phyloP scores from a whole-genome alignment of 495 filamentous ascomycete species.

The Amphirosellinia nigrospora region DNA sequence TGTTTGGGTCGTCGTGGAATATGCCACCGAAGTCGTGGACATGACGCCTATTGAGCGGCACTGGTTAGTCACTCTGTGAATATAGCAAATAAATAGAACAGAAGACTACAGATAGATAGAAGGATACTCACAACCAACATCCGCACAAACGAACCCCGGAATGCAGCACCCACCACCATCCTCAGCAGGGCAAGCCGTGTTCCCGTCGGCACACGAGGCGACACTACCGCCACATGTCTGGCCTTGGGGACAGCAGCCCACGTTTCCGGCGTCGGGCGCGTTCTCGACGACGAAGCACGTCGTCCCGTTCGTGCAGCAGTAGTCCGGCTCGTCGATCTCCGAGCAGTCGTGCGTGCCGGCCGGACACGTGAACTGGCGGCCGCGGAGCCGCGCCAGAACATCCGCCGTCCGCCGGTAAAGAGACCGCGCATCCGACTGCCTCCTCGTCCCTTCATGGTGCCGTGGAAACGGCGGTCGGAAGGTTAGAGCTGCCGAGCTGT shows the following conservation, averaged over 20 bases:
- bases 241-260: constrained; percentile 86
- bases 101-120: neutral
- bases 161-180: constrained; percentile 90
- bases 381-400: constrained; percentile 47
- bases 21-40: constrained; percentile 50
- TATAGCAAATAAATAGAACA: neutral
- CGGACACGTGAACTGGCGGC: constrained; percentile 75
- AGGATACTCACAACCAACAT: constrained; percentile 73
- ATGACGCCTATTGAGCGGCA: constrained; percentile 35
- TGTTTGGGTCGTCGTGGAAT: constrained; percentile 51
- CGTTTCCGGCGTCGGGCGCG: constrained; percentile 76
- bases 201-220: constrained; percentile 65
- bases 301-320: constrained; percentile 74
- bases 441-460: constrained; percentile 34
- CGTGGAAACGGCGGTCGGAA: constrained; percentile 48
- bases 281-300: constrained; percentile 63
- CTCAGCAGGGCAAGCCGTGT: constrained; percentile 69
- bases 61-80: constrained; percentile 3
- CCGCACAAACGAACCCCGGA: constrained; percentile 76
- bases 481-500: constrained; percentile 37
- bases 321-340: constrained; percentile 71
- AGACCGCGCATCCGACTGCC: constrained; percentile 23
- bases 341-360: constrained; percentile 69
- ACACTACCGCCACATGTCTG: constrained; percentile 70
- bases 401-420: constrained; percentile 43